Percentiles rank a stretch among this genome's conserved stretches.
These are phyloP conservation scores for Daldinia bambusicola DNA, from an alignment of 495 filamentous ascomycete species.

Conservation along the genomic window DNA sequence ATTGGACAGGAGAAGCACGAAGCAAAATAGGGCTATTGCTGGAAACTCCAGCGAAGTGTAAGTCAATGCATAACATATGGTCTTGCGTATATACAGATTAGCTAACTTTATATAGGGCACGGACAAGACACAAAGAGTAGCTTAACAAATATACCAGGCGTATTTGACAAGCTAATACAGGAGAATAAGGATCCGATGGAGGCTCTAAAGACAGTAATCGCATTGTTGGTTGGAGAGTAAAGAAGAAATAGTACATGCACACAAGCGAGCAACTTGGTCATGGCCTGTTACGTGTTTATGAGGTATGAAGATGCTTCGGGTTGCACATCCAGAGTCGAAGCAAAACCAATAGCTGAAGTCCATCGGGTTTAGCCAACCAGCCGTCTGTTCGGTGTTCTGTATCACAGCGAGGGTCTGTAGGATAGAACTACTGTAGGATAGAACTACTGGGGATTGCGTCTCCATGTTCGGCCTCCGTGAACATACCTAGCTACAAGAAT, in stretches of 20 bases:
- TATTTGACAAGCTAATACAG: constrained; percentile 63
- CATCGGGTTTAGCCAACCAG: neutral
- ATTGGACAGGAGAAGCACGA: constrained; percentile 71
- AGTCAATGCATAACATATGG: constrained; percentile 37
- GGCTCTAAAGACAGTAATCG: constrained; percentile 63
- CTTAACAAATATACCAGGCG: constrained; percentile 59
- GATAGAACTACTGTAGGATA: neutral
- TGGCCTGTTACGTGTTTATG: constrained; percentile 11
- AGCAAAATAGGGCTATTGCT: constrained; percentile 59
- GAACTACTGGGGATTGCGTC: neutral
- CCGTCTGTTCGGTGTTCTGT: neutral
- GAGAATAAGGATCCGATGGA: constrained; percentile 60
- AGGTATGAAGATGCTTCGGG: constrained; percentile 10
- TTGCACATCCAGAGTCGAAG: neutral
- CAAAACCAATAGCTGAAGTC: neutral
- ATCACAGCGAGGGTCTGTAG: neutral
- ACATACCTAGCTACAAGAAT: neutral
- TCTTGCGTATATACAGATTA: neutral
- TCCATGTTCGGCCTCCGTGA: too few species aligned
- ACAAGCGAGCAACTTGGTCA: neutral
- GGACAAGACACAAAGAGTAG: constrained; percentile 58
- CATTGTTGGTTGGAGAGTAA: constrained; percentile 58
- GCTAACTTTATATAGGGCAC: constrained; percentile 59
- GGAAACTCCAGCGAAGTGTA: constrained; percentile 63
- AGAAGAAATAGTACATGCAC: constrained; percentile 7